Evolutionary conservation across 768 basidiomycete genomes (phyloP), one percentile per base, ranked within the genome.

Genomic region (Tephrocybe sp.): DNA sequence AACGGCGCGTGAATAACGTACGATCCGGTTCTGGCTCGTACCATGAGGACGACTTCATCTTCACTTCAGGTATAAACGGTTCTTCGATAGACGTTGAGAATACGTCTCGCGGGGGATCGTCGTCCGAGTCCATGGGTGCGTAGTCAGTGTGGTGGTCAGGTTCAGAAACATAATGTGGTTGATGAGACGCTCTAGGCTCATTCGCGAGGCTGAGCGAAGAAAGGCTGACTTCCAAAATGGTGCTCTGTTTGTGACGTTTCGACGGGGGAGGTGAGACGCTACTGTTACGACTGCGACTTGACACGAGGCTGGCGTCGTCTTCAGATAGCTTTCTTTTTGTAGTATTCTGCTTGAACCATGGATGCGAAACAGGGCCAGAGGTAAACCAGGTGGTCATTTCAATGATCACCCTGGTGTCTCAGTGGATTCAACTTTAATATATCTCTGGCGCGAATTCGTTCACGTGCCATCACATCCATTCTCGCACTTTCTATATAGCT

Each of bases 21-120:
- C 88, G 72, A 62, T 86, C 80, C 56, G 79, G 83, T 61, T 86
- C 87, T 4, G 80, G 76, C 62, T 86, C 85, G 60, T 84, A 86
- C 83, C 84, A 86, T 25, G 83, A 79, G 8, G 74, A 73, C 8
- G 64, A 59, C 54, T 80, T 82, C 88, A 90, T 90, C 40, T 74
- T 78, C 2, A 83, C 71, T 48, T 89, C 86, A 17, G 70, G 76
- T 8, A 70, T 59, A 45, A 77, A 60, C 18, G 68, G 68, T 30
- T 62, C 66, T 4, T 75, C 74, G 18, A 62, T 39, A 32, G 58
- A 33, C 25, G 60, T n/a, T n/a, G n/a, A n/a, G 41, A 21, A 47
- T 17, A 38, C 33, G 51, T 15, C 44, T 11, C 36, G 17, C 45
- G 40, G 23, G 12, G 34, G 34, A 39, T 24, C 24, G 21, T 45